Base-by-base conservation (phyloP, 2,329 filamentous ascomycete genomes). In the Penicillium sp. region DNA sequence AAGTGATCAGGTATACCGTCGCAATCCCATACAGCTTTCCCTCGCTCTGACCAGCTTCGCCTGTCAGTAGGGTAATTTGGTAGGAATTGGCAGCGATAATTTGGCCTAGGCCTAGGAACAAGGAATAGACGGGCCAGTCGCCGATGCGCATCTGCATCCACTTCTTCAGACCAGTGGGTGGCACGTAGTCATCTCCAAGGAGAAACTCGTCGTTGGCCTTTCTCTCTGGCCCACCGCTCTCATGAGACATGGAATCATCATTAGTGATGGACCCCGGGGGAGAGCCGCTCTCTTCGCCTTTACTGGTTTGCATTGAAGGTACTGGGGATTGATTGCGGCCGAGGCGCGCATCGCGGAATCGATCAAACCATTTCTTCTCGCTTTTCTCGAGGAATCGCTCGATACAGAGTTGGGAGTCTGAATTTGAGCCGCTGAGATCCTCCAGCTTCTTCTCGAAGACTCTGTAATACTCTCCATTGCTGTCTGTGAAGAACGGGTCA, bases 61-160 rank as follows among this genome's bases (percentile, higher is more conserved):
- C 87, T 0, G 85, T 86, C 19, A 89, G 78, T n/a, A 89, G 78
- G 0, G 86, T 87, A 67, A 89, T 85, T 68, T 89, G 87, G 72
- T 88, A 88, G 0, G 85, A 88, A 72, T 87, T 88, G 57, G 85
- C 84, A 1, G 86, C 84, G 51, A 88, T 83, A 60, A 88, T 84
- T 66, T 88, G 86, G 22, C 84, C 83, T 37, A 87, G 77, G 9
- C 85, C 85, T 18, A 88, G 79, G 49, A 88, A 78, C 60, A 88
- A 79, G 3, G 84, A 82, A 69, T 88, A 88, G 6, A 87, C 69
- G 0, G 86, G 86, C 85, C 86, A 88, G 65, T 87, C 84, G n/a
- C 83, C 83, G 55, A 87, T 71, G 37, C 84, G 83, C 57, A 81
- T 76, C 60, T 83, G 79, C 73, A 87, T 80, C 65, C 81, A 74